Percentiles rank a stretch among this genome's conserved stretches.
phyloP scores from a whole-genome alignment of 306 rosid genomes.

The Gleditsia sinensis region DNA sequence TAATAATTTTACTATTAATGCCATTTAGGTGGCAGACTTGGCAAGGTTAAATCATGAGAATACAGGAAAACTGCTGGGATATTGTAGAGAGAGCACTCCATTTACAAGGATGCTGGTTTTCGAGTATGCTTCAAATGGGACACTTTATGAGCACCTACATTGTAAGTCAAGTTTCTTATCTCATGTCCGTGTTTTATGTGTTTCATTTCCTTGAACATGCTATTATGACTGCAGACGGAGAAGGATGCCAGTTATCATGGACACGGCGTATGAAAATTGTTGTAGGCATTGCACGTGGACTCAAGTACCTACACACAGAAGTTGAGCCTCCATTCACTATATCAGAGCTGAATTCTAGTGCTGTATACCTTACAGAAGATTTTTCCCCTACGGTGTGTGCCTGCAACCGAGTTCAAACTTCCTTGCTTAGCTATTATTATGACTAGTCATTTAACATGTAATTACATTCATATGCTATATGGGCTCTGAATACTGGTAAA shows the following conservation, averaged over 20 bases:
- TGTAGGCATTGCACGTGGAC: conserved; percentile 87
- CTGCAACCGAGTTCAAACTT: conserved; percentile 16
- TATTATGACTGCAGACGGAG: conserved; percentile 64
- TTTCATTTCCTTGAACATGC: conserved; percentile 35
- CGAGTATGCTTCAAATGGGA: conserved; percentile 95
- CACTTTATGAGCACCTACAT: conserved; percentile 85
- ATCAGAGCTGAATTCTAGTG: conserved; percentile 87
- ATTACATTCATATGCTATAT: not conserved
- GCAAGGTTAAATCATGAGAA: conserved; percentile 84
- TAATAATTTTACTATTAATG: conserved; percentile 19
- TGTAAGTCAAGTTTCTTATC: conserved; percentile 58
- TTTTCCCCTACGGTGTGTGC: conserved; percentile 87
- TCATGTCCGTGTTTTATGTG: not conserved
- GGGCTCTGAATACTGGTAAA: not conserved
- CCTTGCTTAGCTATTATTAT: conserved; percentile 7
- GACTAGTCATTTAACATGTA: conserved; percentile 4
- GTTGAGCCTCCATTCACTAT: conserved; percentile 92
- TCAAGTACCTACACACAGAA: conserved; percentile 85
- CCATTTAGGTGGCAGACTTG: conserved; percentile 80
- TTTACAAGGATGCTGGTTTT: conserved; percentile 95
- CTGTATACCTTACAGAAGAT: conserved; percentile 95
- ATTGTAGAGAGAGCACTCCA: conserved; percentile 81
- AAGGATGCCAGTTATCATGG: conserved; percentile 92
- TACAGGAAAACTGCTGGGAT: conserved; percentile 82
- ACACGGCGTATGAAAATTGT: conserved; percentile 82